phyloP scores from a whole-genome alignment of 2,329 filamentous ascomycete species.

The Pseudogymnoascus sp. region DNA sequence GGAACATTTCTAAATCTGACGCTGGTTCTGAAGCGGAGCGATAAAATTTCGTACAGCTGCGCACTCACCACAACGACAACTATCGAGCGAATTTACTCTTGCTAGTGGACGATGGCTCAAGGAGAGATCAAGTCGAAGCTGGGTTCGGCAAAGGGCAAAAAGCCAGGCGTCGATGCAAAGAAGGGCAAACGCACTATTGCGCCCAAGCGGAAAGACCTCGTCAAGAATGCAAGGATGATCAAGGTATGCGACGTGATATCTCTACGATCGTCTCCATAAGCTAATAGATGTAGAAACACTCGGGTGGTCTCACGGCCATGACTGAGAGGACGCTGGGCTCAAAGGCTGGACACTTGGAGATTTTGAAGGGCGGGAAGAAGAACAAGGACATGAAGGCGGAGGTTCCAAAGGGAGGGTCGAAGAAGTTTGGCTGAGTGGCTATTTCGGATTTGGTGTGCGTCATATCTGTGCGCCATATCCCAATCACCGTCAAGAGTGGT shows the following conservation, averaged over 20 bases:
- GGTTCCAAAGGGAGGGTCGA: slow-evolving; percentile 27
- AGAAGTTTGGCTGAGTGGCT: slow-evolving; percentile 28
- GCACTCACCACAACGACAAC: not conserved
- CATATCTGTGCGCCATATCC: not conserved
- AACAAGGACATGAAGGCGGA: slow-evolving; percentile 35
- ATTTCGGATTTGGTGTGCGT: slow-evolving; percentile 4
- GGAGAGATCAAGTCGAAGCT: slow-evolving; percentile 28
- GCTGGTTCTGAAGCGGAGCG: not conserved
- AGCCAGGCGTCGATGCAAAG: slow-evolving; percentile 38
- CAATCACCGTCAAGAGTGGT: not conserved
- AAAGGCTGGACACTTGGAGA: slow-evolving; percentile 60
- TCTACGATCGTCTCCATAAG: not conserved
- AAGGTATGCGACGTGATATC: slow-evolving; percentile 37
- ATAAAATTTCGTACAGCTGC: not conserved
- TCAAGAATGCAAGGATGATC: slow-evolving; percentile 52
- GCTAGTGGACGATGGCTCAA: slow-evolving; percentile 27
- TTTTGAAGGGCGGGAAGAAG: slow-evolving; percentile 59
- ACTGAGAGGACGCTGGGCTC: slow-evolving; percentile 60
- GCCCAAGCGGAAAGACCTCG: slow-evolving; percentile 53
- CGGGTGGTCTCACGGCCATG: slow-evolving; percentile 50
- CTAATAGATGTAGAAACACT: slow-evolving; percentile 43
- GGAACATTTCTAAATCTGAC: not conserved
- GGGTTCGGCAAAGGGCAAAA: slow-evolving; percentile 23
- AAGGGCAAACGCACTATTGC: slow-evolving; percentile 54
- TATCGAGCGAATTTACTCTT: not conserved